A percentile compares a stretch with the other conserved stretches of the same genome.
These are phyloP conservation scores for Fusarium keratoplasticum DNA, from an alignment of 2,329 filamentous ascomycete genomes.

Conservation along the genomic window DNA sequence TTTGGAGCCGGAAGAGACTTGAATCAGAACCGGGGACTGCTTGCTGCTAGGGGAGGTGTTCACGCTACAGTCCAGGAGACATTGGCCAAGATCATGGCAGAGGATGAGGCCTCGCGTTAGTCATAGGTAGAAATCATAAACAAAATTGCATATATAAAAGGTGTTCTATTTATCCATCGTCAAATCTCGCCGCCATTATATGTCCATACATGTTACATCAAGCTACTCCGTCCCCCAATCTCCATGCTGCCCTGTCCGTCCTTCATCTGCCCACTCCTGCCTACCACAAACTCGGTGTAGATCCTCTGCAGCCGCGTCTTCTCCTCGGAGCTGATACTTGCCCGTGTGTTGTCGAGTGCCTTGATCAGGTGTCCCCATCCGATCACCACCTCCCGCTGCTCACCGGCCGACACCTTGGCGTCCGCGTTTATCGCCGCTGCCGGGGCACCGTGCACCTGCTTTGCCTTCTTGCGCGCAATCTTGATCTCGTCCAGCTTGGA, in stretches of 20 bases:
- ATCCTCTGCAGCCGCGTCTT: conserved; percentile 79
- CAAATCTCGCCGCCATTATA: conserved; percentile 4
- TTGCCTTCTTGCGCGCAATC: conserved; percentile 67
- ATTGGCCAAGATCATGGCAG: conserved; percentile 36
- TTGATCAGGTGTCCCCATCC: conserved; percentile 85
- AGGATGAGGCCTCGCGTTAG: conserved; percentile 23
- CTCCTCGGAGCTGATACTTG: conserved; percentile 86
- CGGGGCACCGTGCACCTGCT: conserved; percentile 47
- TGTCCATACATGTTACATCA: conserved; percentile 74
- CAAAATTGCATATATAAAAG: not conserved
- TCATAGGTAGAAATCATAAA: not conserved
- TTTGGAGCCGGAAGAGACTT: conserved; percentile 52
- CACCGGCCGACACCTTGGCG: conserved; percentile 46
- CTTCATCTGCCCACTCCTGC: conserved; percentile 93
- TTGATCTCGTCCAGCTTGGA: conserved; percentile 87
- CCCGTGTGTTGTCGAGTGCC: conserved; percentile 79
- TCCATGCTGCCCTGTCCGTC: conserved; percentile 93
- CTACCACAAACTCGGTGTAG: conserved; percentile 92
- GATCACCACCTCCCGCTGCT: conserved; percentile 79
- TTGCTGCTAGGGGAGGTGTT: conserved; percentile 58
- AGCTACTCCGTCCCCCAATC: conserved; percentile 89
- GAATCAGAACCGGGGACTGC: conserved; percentile 49
- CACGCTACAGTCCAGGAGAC: conserved; percentile 55
- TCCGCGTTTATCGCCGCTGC: conserved; percentile 35
- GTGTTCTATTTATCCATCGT: not conserved